Evolutionary conservation across 257 asterid genomes (phyloP).

Genomic region (Anisodus tanguticus): DNA sequence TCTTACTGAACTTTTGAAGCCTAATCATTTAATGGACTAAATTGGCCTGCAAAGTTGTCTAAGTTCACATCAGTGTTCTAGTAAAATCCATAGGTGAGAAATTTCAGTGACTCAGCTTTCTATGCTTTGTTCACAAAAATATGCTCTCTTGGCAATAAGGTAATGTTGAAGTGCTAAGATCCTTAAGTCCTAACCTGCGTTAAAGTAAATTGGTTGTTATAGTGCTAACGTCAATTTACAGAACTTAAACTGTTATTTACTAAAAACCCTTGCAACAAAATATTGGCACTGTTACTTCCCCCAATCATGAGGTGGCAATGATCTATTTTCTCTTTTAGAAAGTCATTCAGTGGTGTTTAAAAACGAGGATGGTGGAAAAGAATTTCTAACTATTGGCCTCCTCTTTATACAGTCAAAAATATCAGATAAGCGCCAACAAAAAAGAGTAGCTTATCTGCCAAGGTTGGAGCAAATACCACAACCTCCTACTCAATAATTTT

Average conservation of each 20-base stretch:
- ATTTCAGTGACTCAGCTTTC: too few relatives aligned
- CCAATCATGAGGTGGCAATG: not conserved
- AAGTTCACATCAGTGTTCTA: too few relatives aligned
- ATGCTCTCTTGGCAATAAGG: too few relatives aligned
- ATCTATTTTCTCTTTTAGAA: not conserved
- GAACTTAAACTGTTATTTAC: not conserved
- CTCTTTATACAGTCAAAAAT: constrained; percentile 26
- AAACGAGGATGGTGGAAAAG: not conserved
- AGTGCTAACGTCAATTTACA: too few relatives aligned
- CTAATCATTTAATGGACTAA: not conserved
- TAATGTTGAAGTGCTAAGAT: too few relatives aligned
- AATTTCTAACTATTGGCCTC: constrained; percentile 13
- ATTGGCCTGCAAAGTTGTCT: not conserved
- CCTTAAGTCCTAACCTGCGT: not conserved
- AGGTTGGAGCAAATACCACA: constrained; percentile 20
- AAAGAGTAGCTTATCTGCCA: constrained; percentile 39
- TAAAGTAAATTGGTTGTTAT: too few relatives aligned
- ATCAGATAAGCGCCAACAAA: constrained; percentile 43
- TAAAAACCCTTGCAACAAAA: not conserved
- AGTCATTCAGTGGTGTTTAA: not conserved
- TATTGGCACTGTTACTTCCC: not conserved
- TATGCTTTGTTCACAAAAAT: too few relatives aligned
- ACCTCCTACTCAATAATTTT: not conserved
- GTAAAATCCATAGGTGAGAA: too few relatives aligned
- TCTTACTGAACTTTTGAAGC: not conserved